These are phyloP conservation scores for Pseudogymnoascus sp. DNA, from an alignment of 2,329 filamentous ascomycete species.

Conservation along the genomic window DNA sequence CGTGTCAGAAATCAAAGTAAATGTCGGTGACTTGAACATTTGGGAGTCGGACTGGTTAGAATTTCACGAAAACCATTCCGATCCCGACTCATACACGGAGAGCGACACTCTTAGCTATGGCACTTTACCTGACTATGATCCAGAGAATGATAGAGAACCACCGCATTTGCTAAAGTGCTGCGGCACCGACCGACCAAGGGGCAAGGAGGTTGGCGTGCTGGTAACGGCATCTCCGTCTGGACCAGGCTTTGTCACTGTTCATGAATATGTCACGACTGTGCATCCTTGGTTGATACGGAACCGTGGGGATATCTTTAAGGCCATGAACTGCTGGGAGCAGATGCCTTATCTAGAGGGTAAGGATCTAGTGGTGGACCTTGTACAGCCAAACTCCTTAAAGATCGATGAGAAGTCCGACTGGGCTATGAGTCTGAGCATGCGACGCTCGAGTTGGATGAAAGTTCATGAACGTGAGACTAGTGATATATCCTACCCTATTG, in stretches of 20 bases:
- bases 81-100: neutral
- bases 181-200: neutral
- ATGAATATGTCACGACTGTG: slow-evolving; percentile 22
- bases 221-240: neutral
- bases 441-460: neutral
- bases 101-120: neutral
- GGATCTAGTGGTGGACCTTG: neutral
- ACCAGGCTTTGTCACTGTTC: slow-evolving; percentile 19
- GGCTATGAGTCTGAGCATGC: neutral
- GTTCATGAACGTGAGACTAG: neutral
- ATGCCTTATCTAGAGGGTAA: neutral
- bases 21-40: neutral
- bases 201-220: neutral
- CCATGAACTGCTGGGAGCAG: neutral
- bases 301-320: slow-evolving; percentile 8
- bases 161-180: neutral
- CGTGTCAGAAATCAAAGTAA: neutral
- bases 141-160: neutral
- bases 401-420: neutral
- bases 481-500: neutral
- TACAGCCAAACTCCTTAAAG: neutral
- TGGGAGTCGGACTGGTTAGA: neutral
- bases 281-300: slow-evolving; percentile 20
- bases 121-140: neutral
- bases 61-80: neutral